Conservation (phyloP, 176 grass and related monocot genomes). For the Aegilops speltoides region DNA sequence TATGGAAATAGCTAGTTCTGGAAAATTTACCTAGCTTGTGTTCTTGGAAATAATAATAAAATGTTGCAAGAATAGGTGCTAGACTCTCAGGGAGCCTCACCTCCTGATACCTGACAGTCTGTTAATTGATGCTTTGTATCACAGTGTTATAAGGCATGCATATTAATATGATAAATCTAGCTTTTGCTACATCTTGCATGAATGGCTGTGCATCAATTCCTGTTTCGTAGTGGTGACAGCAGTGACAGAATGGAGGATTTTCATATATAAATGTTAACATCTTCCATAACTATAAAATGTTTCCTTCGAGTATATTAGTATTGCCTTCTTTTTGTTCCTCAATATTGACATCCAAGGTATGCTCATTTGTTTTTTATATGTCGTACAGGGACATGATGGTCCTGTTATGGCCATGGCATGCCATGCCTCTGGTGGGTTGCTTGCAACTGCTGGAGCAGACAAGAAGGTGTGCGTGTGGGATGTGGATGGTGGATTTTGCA, state of each 20-base stretch:
- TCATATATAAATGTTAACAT: background rate
- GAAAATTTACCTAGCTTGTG: background rate
- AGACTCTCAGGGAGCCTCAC: background rate
- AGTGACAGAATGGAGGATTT: background rate
- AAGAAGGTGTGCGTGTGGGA: slow-evolving; percentile 93
- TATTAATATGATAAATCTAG: background rate
- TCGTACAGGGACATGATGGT: slow-evolving; percentile 83
- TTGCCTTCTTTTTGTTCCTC: background rate
- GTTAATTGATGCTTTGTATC: background rate
- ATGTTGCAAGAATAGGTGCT: background rate
- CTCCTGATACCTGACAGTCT: background rate
- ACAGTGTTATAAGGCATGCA: background rate
- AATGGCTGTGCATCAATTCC: background rate
- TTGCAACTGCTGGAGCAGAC: slow-evolving; percentile 89
- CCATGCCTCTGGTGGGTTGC: slow-evolving; percentile 93
- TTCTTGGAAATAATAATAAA: background rate
- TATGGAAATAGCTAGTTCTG: background rate
- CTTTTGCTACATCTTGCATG: background rate
- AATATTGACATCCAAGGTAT: background rate
- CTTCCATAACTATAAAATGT: slow-evolving; percentile 1
- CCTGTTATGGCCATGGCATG: slow-evolving; percentile 92
- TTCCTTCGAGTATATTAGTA: background rate
- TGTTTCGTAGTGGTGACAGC: background rate
- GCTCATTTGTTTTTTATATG: slow-evolving; percentile 24
- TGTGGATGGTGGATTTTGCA: slow-evolving; percentile 98